phyloP scores from a whole-genome alignment of 148 eudicot species.

The Cornus florida region DNA sequence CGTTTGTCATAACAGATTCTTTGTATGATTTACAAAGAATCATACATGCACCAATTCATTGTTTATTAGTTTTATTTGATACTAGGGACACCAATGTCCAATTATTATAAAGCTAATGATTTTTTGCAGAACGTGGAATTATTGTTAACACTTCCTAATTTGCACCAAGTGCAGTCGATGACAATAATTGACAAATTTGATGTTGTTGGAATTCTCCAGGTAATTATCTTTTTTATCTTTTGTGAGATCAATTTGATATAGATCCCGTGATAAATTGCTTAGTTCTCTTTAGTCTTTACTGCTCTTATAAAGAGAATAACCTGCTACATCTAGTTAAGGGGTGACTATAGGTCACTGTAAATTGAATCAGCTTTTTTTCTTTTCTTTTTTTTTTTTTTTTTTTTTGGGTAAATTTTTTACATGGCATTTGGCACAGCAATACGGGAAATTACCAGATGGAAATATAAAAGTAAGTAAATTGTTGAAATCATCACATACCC shows the following conservation, averaged over 20 bases:
- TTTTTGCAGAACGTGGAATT: constrained; percentile 62
- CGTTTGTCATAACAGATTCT: too few relatives aligned
- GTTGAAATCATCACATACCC: background rate
- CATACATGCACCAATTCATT: background rate
- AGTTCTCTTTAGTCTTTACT: background rate
- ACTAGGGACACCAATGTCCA: background rate
- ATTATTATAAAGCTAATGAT: constrained; percentile 2
- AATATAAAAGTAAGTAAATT: background rate
- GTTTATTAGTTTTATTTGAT: background rate
- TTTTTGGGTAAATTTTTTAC: too few relatives aligned
- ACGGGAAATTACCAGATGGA: too few relatives aligned
- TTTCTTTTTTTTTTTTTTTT: too few relatives aligned
- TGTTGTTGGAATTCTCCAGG: constrained; percentile 95
- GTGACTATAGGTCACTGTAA: background rate
- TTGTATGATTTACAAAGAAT: too few relatives aligned
- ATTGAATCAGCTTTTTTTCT: background rate
- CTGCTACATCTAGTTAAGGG: background rate
- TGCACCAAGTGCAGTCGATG: constrained; percentile 72
- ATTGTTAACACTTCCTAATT: constrained; percentile 50
- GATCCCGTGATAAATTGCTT: background rate
- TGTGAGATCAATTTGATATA: background rate
- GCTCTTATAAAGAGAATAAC: background rate
- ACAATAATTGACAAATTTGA: constrained; percentile 87
- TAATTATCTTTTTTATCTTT: constrained; percentile 11
- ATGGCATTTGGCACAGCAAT: too few relatives aligned